Conservation (phyloP, 2,329 filamentous ascomycete species). For the Aphanocladium album region DNA sequence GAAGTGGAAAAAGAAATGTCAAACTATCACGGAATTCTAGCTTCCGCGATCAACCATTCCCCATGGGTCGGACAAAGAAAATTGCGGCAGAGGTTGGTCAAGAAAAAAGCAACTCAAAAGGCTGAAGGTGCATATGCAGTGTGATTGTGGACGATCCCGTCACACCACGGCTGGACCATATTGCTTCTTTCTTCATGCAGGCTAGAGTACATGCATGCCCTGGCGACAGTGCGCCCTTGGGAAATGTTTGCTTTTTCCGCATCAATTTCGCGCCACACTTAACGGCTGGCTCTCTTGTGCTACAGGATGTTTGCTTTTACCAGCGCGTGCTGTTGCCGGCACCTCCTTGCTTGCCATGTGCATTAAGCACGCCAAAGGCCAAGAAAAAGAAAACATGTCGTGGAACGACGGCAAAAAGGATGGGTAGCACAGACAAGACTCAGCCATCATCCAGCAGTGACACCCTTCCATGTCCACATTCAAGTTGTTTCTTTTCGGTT, state of each 20-base stretch:
- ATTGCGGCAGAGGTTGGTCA: not conserved
- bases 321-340: not conserved
- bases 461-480: not conserved
- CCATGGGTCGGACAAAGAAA: not conserved
- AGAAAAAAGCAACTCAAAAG: not conserved
- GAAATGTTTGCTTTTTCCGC: not conserved
- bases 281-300: not conserved
- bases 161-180: not conserved
- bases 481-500: not conserved
- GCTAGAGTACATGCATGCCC: not conserved
- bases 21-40: not conserved
- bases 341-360: conserved; percentile 6
- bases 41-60: not conserved
- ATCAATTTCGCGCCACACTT: not conserved
- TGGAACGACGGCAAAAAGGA: not conserved
- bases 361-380: not conserved
- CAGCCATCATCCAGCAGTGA: not conserved
- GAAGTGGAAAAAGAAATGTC: not conserved
- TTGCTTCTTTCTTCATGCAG: conserved; percentile 4
- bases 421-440: not conserved
- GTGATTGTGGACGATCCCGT: not conserved
- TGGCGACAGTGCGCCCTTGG: not conserved
- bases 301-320: not conserved
- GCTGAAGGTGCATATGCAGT: not conserved
- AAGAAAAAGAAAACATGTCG: not conserved